Evolutionary conservation across 163 green algal species (phyloP).

Genomic region (Volvox carteri): DNA sequence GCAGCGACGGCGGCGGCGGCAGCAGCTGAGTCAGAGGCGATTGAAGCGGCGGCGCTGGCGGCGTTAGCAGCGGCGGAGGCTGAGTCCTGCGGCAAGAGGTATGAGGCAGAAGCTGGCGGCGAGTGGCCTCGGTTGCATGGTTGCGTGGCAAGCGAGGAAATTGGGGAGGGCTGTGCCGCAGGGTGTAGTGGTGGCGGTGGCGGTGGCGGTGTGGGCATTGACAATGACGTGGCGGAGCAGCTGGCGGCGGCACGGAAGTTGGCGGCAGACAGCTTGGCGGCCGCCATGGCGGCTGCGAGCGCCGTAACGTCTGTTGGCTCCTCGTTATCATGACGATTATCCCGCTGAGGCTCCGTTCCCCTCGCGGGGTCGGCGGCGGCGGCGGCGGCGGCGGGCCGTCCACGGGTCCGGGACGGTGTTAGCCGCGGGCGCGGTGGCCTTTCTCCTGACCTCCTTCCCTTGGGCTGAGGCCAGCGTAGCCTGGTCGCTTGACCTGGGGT

Average conservation of each 20-base stretch:
- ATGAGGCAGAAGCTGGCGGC: neutral
- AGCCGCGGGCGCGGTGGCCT: too few relatives aligned
- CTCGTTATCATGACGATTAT: neutral
- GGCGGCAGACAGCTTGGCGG: slow-evolving; percentile 40
- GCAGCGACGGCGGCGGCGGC: neutral
- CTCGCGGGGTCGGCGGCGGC: too few relatives aligned
- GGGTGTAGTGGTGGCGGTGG: neutral
- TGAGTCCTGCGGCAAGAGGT: too few relatives aligned
- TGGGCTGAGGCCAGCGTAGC: too few relatives aligned
- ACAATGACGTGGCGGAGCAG: neutral
- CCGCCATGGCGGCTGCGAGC: slow-evolving; percentile 45
- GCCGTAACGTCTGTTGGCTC: neutral
- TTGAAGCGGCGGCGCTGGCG: neutral
- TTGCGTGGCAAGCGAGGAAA: neutral
- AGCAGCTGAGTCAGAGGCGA: neutral
- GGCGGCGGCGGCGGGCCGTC: too few relatives aligned
- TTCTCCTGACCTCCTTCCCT: too few relatives aligned
- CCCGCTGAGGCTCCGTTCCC: too few relatives aligned
- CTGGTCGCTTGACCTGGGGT: too few relatives aligned
- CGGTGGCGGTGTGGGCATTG: neutral
- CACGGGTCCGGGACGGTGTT: too few relatives aligned
- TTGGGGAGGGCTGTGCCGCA: neutral
- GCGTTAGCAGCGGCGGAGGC: neutral
- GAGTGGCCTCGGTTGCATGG: neutral
- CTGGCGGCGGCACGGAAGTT: slow-evolving; percentile 38